Evolutionary conservation across 2,329 filamentous ascomycete species (phyloP).

Genomic region (Verticillium nubilum): DNA sequence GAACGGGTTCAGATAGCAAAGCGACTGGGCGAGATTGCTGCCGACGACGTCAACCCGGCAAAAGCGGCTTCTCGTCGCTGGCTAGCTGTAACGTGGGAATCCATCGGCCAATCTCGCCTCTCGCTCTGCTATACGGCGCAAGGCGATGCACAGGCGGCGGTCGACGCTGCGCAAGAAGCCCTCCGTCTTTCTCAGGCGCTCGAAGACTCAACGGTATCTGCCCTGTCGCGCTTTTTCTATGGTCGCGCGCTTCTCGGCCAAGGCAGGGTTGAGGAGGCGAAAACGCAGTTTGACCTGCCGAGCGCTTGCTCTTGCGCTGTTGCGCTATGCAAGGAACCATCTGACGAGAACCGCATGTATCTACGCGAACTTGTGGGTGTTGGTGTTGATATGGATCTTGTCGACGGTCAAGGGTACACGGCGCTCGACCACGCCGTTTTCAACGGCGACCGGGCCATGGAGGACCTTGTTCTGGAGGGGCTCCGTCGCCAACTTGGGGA

Average conservation of each 20-base stretch:
- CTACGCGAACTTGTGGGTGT: slow-evolving; percentile 23
- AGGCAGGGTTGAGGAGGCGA: slow-evolving; percentile 18
- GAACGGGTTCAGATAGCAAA: slow-evolving; percentile 17
- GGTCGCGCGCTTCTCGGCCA: slow-evolving; percentile 20
- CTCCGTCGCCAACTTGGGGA: slow-evolving; percentile 11
- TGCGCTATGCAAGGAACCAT: slow-evolving; percentile 31
- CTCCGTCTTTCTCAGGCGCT: slow-evolving; percentile 8
- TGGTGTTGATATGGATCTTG: slow-evolving; percentile 23
- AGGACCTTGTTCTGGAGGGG: slow-evolving; percentile 20
- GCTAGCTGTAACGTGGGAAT: slow-evolving; percentile 14
- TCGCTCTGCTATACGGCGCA: slow-evolving; percentile 23
- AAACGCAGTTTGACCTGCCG: slow-evolving; percentile 20
- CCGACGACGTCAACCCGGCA: not conserved
- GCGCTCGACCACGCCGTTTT: slow-evolving; percentile 31
- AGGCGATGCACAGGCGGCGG: slow-evolving; percentile 10
- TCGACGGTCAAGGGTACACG: slow-evolving; percentile 27
- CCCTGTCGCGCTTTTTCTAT: slow-evolving; percentile 25
- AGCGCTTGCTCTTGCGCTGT: slow-evolving; percentile 24
- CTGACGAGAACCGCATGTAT: slow-evolving; percentile 26
- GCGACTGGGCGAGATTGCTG: not conserved
- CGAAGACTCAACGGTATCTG: slow-evolving; percentile 20
- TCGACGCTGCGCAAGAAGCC: slow-evolving; percentile 11
- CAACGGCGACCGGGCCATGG: slow-evolving; percentile 17
- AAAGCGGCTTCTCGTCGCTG: not conserved
- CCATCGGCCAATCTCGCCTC: slow-evolving; percentile 23